Percentiles rank a stretch among this genome's conserved stretches.
Evolutionary conservation across 768 basidiomycete species (phyloP).

Genomic region (Coprinopsis strossmayeri): DNA sequence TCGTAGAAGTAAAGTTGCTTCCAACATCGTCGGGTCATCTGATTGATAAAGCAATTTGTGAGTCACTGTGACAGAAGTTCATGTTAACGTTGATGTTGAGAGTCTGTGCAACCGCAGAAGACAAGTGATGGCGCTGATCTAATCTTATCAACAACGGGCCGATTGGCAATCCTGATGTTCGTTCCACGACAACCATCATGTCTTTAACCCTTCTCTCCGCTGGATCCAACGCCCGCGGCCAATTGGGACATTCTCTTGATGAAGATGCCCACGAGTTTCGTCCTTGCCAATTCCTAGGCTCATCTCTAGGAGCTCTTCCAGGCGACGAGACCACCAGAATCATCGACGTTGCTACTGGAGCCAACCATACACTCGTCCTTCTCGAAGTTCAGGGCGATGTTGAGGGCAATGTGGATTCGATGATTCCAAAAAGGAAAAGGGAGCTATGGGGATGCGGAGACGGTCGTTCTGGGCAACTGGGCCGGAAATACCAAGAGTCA

Average conservation of each 20-base stretch:
- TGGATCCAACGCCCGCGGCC: slow-evolving; percentile 50
- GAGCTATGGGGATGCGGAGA: slow-evolving; percentile 77
- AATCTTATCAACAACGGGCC: neutral
- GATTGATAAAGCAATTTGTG: no score
- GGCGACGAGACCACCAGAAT: slow-evolving; percentile 24
- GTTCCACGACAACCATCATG: neutral
- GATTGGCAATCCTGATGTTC: neutral
- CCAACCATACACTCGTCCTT: slow-evolving; percentile 75
- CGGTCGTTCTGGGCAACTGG: slow-evolving; percentile 67
- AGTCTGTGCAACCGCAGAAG: no score
- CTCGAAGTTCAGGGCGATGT: slow-evolving; percentile 28
- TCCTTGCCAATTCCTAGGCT: slow-evolving; percentile 31
- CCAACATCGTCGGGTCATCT: neutral
- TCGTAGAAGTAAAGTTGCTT: no score
- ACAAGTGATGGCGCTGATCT: neutral
- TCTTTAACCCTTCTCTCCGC: slow-evolving; percentile 24
- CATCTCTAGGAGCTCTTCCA: slow-evolving; percentile 24
- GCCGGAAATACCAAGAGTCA: slow-evolving; percentile 27
- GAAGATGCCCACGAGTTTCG: slow-evolving; percentile 40
- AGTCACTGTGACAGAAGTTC: no score
- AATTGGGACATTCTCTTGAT: slow-evolving; percentile 38
- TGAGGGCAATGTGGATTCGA: neutral
- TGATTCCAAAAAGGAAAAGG: neutral
- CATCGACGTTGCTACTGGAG: slow-evolving; percentile 55
- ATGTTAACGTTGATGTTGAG: no score